Evolutionary conservation across 139 green algal genomes (phyloP).

Genomic region (Micromonas pusilla): DNA sequence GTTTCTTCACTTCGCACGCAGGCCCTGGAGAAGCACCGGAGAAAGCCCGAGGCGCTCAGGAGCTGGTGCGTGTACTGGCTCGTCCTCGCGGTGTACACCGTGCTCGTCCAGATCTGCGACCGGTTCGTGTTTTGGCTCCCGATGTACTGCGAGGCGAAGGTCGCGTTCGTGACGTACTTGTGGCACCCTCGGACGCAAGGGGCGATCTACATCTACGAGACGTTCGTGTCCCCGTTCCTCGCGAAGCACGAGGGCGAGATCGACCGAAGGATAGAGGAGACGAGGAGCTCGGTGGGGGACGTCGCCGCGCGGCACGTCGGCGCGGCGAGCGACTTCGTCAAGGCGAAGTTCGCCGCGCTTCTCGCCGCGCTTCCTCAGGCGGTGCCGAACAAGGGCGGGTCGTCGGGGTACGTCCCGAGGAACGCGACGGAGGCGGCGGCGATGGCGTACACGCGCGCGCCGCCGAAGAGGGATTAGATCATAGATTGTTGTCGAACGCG

Average conservation of each 20-base stretch:
- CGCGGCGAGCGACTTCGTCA: not conserved
- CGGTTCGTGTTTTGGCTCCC: conserved; percentile 40
- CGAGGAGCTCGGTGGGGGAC: not conserved
- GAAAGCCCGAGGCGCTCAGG: not conserved
- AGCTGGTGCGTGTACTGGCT: conserved; percentile 32
- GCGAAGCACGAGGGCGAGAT: conserved; percentile 20
- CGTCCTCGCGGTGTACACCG: not conserved
- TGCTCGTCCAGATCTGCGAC: conserved; percentile 1
- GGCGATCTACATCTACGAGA: conserved; percentile 42
- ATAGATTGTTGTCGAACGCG: too few relatives aligned
- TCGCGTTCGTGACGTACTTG: conserved; percentile 50
- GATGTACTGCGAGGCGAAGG: conserved; percentile 48
- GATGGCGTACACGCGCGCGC: not conserved
- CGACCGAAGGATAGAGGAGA: conserved; percentile 19
- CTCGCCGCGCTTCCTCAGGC: not conserved
- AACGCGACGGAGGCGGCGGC: not conserved
- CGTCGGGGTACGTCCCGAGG: not conserved
- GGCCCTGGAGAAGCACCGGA: conserved; percentile 8
- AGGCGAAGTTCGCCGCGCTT: not conserved
- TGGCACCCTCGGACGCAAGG: conserved; percentile 44
- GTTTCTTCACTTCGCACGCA: not conserved
- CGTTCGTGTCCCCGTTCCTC: conserved; percentile 31
- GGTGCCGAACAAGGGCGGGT: not conserved
- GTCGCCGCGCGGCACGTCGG: not conserved
- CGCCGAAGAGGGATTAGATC: too few relatives aligned